Evolutionary conservation across 2,329 filamentous ascomycete genomes (phyloP).

Genomic region (Cordyceps militaris): DNA sequence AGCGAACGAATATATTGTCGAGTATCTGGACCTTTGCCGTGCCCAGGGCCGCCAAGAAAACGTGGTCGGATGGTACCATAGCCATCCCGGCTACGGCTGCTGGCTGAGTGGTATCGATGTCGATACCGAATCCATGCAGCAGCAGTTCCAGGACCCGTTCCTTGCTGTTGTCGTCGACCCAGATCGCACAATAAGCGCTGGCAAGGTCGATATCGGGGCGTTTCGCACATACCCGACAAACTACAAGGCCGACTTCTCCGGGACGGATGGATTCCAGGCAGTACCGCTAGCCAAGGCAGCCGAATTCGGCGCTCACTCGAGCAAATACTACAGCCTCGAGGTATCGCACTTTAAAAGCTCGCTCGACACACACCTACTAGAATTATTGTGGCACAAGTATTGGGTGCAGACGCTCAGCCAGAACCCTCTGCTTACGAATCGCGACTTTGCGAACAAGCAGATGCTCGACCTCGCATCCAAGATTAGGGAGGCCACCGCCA

Average conservation of each 20-base stretch:
- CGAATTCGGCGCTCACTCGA: conserved; percentile 90
- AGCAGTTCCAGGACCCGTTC: conserved; percentile 82
- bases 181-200: conserved; percentile 86
- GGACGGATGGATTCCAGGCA: conserved; percentile 56
- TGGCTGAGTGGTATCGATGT: conserved; percentile 98
- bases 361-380: conserved; percentile 78
- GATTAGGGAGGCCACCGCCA: conserved; percentile 56
- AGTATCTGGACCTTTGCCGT: conserved; percentile 70
- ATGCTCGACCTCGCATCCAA: conserved; percentile 83
- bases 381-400: conserved; percentile 97
- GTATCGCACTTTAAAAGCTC: conserved; percentile 93
- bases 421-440: conserved; percentile 82
- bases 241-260: conserved; percentile 42
- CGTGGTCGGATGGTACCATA: conserved; percentile 96
- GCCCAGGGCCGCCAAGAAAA: conserved; percentile 79
- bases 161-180: conserved; percentile 95
- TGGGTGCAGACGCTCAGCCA: conserved; percentile 95
- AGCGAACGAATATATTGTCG: conserved; percentile 93
- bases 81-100: conserved; percentile 94
- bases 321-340: conserved; percentile 83
- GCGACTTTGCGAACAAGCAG: conserved; percentile 88
- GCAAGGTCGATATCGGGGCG: conserved; percentile 94
- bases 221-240: conserved; percentile 83
- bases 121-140: conserved; percentile 76
- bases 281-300: conserved; percentile 91